Evolutionary conservation across 495 filamentous ascomycete genomes (phyloP).

Genomic region (Glarea lozoyensis): DNA sequence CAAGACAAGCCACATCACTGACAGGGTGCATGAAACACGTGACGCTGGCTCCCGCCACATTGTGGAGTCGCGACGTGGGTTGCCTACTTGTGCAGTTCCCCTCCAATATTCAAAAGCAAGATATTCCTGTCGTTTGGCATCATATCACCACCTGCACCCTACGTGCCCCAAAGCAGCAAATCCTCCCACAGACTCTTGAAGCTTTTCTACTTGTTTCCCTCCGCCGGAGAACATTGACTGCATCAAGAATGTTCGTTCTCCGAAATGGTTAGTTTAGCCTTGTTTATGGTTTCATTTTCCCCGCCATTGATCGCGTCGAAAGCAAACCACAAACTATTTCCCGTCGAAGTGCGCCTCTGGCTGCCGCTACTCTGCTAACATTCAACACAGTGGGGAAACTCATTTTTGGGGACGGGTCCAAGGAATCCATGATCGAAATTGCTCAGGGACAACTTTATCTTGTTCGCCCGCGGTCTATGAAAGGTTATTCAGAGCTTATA

Average conservation of each 20-base stretch:
- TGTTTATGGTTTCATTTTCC: slow-evolving; percentile 20
- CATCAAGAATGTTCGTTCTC: slow-evolving; percentile 65
- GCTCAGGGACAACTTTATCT: slow-evolving; percentile 94
- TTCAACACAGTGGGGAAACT: slow-evolving; percentile 67
- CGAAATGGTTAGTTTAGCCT: slow-evolving; percentile 48
- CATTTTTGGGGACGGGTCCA: slow-evolving; percentile 84
- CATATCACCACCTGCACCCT: background rate
- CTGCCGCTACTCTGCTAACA: slow-evolving; percentile 10
- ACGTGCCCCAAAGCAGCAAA: background rate
- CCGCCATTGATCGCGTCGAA: slow-evolving; percentile 4
- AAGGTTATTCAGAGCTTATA: slow-evolving; percentile 96
- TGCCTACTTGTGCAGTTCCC: too few species aligned
- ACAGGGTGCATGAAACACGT: too few species aligned
- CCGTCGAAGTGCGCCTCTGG: background rate
- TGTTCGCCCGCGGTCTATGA: slow-evolving; percentile 87
- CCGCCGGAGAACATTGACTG: too few species aligned
- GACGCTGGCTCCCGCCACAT: too few species aligned
- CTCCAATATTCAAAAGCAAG: too few species aligned
- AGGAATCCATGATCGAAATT: slow-evolving; percentile 90
- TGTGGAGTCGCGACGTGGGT: too few species aligned
- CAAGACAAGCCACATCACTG: too few species aligned
- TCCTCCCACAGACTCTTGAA: too few species aligned
- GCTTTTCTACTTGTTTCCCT: too few species aligned
- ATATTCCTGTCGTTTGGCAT: too few species aligned
- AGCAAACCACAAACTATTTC: too few species aligned